A percentile compares a stretch with the other conserved stretches of the same genome.
Evolutionary conservation across 108 stramenopile species (phyloP).

Genomic region (Hondaea fermentalgiana): DNA sequence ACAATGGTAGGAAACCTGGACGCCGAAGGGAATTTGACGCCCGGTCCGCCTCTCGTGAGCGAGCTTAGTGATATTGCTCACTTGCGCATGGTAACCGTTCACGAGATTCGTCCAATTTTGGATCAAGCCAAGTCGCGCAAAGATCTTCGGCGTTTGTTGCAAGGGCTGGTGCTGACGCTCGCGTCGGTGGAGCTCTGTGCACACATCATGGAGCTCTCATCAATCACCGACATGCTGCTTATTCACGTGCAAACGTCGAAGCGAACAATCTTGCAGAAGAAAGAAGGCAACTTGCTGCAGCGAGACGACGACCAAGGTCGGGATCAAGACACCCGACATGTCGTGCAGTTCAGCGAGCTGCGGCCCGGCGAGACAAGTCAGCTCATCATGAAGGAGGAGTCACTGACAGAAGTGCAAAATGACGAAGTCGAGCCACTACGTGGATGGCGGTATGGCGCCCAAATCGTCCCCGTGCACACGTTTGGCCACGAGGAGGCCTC

Average conservation of each 20-base stretch:
- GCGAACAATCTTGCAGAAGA: not conserved
- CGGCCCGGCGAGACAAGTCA: not conserved
- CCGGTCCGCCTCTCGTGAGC: not conserved
- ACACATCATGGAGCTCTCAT: conserved; percentile 10
- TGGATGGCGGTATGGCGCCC: not conserved
- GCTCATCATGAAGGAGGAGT: not conserved
- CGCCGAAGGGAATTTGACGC: not conserved
- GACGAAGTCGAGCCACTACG: conserved; percentile 2
- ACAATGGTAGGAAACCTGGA: not conserved
- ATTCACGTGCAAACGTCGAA: not conserved
- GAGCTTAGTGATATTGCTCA: not conserved
- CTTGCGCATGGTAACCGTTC: not conserved
- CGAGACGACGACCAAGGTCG: not conserved
- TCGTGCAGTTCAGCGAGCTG: conserved; percentile 18
- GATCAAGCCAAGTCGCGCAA: not conserved
- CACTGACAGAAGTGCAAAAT: not conserved
- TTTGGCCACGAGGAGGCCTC: not conserved
- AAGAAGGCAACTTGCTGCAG: not conserved
- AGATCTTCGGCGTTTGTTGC: not conserved
- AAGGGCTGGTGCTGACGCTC: not conserved
- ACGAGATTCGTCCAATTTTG: not conserved
- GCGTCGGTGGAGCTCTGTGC: not conserved
- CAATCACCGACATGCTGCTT: conserved; percentile 1
- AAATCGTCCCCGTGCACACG: not conserved
- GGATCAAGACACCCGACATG: not conserved